These are phyloP conservation scores for Hyaloperonospora brassicae DNA, from an alignment of 352 stramenopile species.

Conservation along the genomic window DNA sequence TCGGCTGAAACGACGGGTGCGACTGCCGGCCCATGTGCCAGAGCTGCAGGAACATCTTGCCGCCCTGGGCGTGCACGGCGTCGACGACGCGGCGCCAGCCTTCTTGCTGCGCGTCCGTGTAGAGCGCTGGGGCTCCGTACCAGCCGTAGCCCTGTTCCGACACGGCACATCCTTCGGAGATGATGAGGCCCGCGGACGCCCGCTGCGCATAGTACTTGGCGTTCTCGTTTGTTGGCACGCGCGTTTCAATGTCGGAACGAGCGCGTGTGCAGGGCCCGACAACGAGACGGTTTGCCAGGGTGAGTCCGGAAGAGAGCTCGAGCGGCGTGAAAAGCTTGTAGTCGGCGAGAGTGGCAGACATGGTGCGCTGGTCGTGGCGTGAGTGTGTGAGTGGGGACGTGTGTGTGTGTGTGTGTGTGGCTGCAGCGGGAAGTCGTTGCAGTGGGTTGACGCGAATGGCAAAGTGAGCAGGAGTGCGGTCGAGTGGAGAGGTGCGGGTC, in stretches of 20 bases:
- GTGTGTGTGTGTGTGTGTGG: too few relatives aligned
- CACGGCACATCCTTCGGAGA: constrained; percentile 58
- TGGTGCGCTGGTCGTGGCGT: constrained; percentile 1
- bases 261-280: constrained; percentile 35
- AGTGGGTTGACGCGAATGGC: constrained; percentile 7
- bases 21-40: constrained; percentile 73
- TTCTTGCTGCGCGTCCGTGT: constrained; percentile 32
- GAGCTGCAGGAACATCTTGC: constrained; percentile 76
- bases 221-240: constrained; percentile 32
- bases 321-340: constrained; percentile 38
- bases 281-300: constrained; percentile 38
- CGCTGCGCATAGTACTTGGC: constrained; percentile 61
- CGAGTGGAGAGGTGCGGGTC: too few relatives aligned
- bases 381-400: too few relatives aligned
- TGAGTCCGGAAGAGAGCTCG: constrained; percentile 23
- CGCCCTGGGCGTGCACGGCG: constrained; percentile 65
- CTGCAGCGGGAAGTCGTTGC: neutral
- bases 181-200: constrained; percentile 45
- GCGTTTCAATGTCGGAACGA: constrained; percentile 7
- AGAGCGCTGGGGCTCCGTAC: constrained; percentile 40
- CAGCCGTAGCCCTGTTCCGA: constrained; percentile 30
- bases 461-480: constrained; percentile 5
- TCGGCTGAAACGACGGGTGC: constrained; percentile 51
- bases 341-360: constrained; percentile 23
- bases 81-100: constrained; percentile 50